phyloP scores from a whole-genome alignment of 176 grass and related monocot genomes.

The Elymus sibiricus region DNA sequence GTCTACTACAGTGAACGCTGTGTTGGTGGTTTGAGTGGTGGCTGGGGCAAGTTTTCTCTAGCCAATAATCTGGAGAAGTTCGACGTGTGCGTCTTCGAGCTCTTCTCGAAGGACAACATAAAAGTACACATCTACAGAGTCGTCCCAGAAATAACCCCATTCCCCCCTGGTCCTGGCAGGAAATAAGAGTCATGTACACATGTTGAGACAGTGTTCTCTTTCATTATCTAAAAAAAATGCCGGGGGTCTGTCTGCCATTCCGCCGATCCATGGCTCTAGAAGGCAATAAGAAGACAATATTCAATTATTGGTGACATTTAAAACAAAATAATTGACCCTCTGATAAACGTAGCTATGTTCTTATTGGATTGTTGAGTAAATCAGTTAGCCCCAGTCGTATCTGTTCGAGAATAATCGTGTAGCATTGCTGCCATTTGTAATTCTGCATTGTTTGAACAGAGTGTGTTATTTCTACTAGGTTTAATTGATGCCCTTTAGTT shows the following conservation, averaged over 20 bases:
- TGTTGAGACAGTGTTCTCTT: neutral
- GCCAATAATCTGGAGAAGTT: slow-evolving; percentile 77
- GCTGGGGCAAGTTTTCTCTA: slow-evolving; percentile 66
- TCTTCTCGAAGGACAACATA: slow-evolving; percentile 59
- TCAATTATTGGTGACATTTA: neutral
- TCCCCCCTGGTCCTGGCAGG: slow-evolving; percentile 4
- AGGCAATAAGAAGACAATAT: slow-evolving; percentile 22
- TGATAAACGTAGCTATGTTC: neutral
- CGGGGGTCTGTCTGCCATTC: neutral
- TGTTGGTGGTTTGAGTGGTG: slow-evolving; percentile 57
- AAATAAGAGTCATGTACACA: slow-evolving; percentile 9
- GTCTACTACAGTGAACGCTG: slow-evolving; percentile 34
- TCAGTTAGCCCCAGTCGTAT: neutral
- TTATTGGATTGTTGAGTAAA: slow-evolving; percentile 5
- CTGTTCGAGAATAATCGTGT: neutral
- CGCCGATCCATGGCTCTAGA: neutral
- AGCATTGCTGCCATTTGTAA: neutral
- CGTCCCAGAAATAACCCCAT: slow-evolving; percentile 52
- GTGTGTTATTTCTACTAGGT: neutral
- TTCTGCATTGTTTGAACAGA: neutral
- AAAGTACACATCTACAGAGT: slow-evolving; percentile 90
- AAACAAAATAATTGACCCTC: slow-evolving; percentile 21
- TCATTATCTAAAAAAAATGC: neutral
- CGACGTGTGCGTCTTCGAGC: slow-evolving; percentile 84
- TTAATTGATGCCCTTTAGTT: neutral